Conservation (phyloP, 2,329 filamentous ascomycete species). For the Colletotrichum trifolii region DNA sequence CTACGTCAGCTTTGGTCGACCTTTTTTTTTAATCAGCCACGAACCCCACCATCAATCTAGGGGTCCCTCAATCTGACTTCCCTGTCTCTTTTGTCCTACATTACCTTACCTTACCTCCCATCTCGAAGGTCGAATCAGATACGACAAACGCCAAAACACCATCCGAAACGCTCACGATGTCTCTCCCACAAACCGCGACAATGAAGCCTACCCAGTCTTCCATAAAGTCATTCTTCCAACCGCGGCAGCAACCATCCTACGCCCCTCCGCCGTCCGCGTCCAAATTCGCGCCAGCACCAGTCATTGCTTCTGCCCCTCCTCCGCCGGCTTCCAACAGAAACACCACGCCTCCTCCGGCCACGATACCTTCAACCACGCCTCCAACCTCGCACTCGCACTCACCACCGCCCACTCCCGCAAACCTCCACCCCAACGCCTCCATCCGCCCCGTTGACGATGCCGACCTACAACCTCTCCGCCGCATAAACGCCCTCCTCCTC, state of each 20-base stretch:
- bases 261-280: conserved; percentile 50
- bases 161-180: conserved; percentile 44
- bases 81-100: no score
- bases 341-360: conserved; percentile 51
- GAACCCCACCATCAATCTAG: not conserved
- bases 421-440: conserved; percentile 59
- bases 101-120: no score
- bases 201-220: conserved; percentile 60
- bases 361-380: conserved; percentile 36
- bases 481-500: conserved; percentile 74
- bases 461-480: conserved; percentile 69
- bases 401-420: conserved; percentile 44
- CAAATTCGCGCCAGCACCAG: conserved; percentile 46
- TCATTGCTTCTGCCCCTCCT: conserved; percentile 36
- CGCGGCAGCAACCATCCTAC: conserved; percentile 56
- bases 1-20: no score
- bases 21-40: not conserved
- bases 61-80: conserved; percentile 4
- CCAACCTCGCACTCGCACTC: conserved; percentile 39
- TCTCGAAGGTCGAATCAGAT: not conserved
- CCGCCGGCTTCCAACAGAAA: conserved; percentile 40
- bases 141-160: conserved; percentile 48
- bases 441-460: conserved; percentile 62
- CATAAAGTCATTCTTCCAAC: conserved; percentile 72
- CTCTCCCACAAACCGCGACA: conserved; percentile 48